These are phyloP conservation scores for Wickerhamiella galacta DNA, from an alignment of 805 yeast genomes.

Conservation along the genomic window DNA sequence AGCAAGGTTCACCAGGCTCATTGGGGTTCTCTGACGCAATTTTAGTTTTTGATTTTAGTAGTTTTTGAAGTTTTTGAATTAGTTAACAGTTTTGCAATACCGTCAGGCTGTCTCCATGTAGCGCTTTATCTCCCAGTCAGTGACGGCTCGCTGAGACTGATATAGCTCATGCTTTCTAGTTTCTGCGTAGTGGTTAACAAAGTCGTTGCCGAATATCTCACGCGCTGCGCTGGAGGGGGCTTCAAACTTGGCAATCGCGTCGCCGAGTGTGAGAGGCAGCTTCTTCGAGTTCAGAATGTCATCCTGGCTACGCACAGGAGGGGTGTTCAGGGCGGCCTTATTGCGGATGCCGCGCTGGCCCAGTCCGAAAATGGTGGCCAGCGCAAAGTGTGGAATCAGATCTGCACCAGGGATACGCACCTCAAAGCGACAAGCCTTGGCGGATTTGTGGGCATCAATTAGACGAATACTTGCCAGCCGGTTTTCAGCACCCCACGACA, in stretches of 20 bases:
- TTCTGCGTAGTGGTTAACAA: constrained; percentile 21
- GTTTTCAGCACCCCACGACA: constrained; percentile 23
- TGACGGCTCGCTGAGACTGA: constrained; percentile 20
- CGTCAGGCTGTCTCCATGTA: constrained; percentile 16
- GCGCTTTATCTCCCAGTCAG: constrained; percentile 22
- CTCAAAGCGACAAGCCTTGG: constrained; percentile 19
- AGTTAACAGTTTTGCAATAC: neutral
- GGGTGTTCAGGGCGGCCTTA: constrained; percentile 13
- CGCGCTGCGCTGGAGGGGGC: constrained; percentile 17
- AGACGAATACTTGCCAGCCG: constrained; percentile 21
- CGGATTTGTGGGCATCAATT: constrained; percentile 16
- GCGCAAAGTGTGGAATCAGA: constrained; percentile 21
- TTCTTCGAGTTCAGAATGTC: constrained; percentile 12
- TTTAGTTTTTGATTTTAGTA: no score
- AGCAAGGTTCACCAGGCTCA: no score
- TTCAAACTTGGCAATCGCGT: constrained; percentile 17
- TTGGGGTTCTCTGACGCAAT: no score
- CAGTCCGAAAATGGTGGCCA: constrained; percentile 20
- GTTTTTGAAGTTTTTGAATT: no score
- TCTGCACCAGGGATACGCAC: constrained; percentile 25
- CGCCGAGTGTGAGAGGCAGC: constrained; percentile 17
- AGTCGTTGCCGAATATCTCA: constrained; percentile 15
- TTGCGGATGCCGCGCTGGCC: constrained; percentile 20
- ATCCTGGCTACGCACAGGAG: constrained; percentile 18
- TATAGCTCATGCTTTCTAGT: constrained; percentile 19